phyloP scores from a whole-genome alignment of 441 rosid species.

The Populus hybrid region DNA sequence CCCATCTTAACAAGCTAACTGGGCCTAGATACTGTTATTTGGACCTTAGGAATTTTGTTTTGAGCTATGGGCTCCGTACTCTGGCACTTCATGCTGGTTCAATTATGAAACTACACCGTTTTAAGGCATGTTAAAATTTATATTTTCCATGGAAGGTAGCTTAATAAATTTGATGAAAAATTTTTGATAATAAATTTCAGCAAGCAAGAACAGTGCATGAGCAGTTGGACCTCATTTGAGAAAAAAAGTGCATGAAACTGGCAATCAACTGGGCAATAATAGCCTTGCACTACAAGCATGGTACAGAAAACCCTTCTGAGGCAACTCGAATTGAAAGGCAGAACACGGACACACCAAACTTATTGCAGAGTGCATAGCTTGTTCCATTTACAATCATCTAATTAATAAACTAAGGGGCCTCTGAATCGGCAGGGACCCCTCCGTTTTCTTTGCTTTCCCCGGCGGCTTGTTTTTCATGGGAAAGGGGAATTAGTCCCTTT shows the following conservation, averaged over 20 bases:
- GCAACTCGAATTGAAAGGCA: no score
- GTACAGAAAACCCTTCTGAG: no score
- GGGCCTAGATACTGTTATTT: background rate
- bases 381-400: background rate
- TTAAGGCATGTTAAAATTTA: no score
- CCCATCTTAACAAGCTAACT: background rate
- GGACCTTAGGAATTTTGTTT: background rate
- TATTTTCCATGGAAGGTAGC: no score
- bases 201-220: no score
- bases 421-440: background rate
- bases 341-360: background rate
- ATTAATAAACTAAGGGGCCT: background rate
- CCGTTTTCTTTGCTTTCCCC: slow-evolving; percentile 24
- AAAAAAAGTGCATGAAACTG: background rate
- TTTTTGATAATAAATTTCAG: no score
- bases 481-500: slow-evolving; percentile 59
- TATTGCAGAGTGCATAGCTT: background rate
- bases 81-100: no score
- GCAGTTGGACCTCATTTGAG: background rate
- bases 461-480: slow-evolving; percentile 11
- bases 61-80: background rate
- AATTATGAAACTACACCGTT: no score
- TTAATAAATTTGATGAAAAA: no score
- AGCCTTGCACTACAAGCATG: background rate
- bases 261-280: background rate